Evolutionary conservation across 495 filamentous ascomycete genomes (phyloP).

Genomic region (Xylaria palmicola): DNA sequence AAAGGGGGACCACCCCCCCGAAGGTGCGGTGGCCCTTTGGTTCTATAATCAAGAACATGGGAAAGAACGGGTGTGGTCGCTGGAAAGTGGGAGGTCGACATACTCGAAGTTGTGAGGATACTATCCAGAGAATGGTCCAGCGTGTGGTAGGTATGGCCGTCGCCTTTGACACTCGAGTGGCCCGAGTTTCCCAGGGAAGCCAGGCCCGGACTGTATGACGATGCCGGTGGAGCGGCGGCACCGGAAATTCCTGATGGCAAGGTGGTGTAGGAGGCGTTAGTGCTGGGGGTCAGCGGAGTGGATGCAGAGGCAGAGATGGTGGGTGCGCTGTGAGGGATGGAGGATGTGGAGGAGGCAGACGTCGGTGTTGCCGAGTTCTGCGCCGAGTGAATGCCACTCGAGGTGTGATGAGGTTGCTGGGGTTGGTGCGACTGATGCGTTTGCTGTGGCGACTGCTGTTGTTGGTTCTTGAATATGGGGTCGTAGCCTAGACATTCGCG

Average conservation of each 20-base stretch:
- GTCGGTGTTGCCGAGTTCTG: constrained; percentile 10
- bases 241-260: constrained; percentile 30
- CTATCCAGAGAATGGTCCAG: constrained; percentile 76
- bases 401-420: constrained; percentile 9
- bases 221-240: constrained; percentile 22
- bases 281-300: constrained; percentile 31
- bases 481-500: constrained; percentile 97
- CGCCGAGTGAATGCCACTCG: not conserved
- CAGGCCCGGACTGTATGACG: constrained; percentile 27
- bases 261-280: constrained; percentile 20
- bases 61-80: constrained; percentile 29
- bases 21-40: constrained; percentile 35
- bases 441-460: constrained; percentile 21
- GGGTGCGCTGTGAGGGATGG: constrained; percentile 36
- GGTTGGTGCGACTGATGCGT: constrained; percentile 20
- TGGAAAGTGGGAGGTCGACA: constrained; percentile 40
- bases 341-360: constrained; percentile 30
- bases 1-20: constrained; percentile 44
- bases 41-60: constrained; percentile 25
- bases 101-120: constrained; percentile 34
- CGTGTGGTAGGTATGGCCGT: constrained; percentile 66
- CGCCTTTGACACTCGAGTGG: constrained; percentile 54
- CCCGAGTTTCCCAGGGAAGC: constrained; percentile 46
- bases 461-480: constrained; percentile 87
- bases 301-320: constrained; percentile 50